Conservation (phyloP, 345 rosid genomes). For the Pistacia atlantica region DNA sequence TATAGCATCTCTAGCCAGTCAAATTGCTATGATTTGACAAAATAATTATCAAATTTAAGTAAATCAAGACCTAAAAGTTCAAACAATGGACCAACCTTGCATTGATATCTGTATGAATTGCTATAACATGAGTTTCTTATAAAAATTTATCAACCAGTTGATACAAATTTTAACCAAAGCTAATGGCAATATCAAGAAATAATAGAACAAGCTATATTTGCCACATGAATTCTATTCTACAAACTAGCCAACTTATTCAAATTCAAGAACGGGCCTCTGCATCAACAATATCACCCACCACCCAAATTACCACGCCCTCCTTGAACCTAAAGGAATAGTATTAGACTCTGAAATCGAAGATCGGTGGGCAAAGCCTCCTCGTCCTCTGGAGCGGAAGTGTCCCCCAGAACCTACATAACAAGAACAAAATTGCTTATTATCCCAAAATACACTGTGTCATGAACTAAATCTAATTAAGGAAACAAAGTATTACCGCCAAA, state of each 20-base stretch:
- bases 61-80: no score
- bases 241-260: background rate
- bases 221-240: background rate
- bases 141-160: background rate
- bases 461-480: background rate
- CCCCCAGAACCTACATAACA: constrained; percentile 53
- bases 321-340: constrained; percentile 67
- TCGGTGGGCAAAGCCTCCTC: constrained; percentile 73
- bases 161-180: background rate
- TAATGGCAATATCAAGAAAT: background rate
- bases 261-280: background rate
- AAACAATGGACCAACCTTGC: background rate
- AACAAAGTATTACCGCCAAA: constrained; percentile 50
- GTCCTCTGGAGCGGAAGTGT: constrained; percentile 75
- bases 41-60: no score
- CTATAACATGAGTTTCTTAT: background rate
- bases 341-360: constrained; percentile 72
- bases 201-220: background rate
- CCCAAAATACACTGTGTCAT: background rate
- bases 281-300: background rate
- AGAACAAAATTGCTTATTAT: background rate
- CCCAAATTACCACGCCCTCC: constrained; percentile 52
- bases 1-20: no score
- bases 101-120: background rate
- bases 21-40: no score